Evolutionary conservation across 164 flowering plant species (phyloP).

Genomic region (Euptelea pleiosperma): DNA sequence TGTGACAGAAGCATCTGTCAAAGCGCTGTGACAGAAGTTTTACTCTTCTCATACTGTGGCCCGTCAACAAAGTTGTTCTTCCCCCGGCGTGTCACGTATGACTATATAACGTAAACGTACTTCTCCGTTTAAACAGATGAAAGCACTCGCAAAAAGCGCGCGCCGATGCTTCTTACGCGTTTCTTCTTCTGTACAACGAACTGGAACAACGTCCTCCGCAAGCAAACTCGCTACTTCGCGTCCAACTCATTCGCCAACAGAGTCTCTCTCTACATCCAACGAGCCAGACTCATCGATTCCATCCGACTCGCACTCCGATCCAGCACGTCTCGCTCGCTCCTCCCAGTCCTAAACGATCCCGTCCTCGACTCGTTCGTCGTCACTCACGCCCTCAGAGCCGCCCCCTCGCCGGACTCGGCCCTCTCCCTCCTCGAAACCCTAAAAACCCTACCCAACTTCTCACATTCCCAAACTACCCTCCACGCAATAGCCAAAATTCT

Average conservation of each 20-base stretch:
- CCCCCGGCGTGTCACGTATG: no score
- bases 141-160: neutral
- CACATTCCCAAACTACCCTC: slow-evolving; percentile 47
- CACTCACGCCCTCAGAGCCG: slow-evolving; percentile 62
- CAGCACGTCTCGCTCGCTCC: slow-evolving; percentile 25
- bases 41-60: no score
- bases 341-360: slow-evolving; percentile 36
- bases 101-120: no score
- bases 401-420: slow-evolving; percentile 76
- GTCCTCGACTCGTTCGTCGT: slow-evolving; percentile 70
- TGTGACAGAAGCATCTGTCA: no score
- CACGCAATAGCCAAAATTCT: slow-evolving; percentile 63
- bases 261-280: slow-evolving; percentile 59
- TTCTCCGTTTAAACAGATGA: no score
- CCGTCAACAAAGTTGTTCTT: no score
- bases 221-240: slow-evolving; percentile 33
- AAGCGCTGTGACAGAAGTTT: no score
- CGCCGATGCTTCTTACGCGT: slow-evolving; percentile 4
- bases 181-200: slow-evolving; percentile 3
- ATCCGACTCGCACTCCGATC: slow-evolving; percentile 67
- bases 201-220: slow-evolving; percentile 10
- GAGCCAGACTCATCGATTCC: slow-evolving; percentile 74
- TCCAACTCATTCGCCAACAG: slow-evolving; percentile 35
- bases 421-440: slow-evolving; percentile 51
- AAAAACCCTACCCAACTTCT: slow-evolving; percentile 36